Evolutionary conservation across 2,329 filamentous ascomycete genomes (phyloP).

Genomic region (Ophiocordyceps australis): DNA sequence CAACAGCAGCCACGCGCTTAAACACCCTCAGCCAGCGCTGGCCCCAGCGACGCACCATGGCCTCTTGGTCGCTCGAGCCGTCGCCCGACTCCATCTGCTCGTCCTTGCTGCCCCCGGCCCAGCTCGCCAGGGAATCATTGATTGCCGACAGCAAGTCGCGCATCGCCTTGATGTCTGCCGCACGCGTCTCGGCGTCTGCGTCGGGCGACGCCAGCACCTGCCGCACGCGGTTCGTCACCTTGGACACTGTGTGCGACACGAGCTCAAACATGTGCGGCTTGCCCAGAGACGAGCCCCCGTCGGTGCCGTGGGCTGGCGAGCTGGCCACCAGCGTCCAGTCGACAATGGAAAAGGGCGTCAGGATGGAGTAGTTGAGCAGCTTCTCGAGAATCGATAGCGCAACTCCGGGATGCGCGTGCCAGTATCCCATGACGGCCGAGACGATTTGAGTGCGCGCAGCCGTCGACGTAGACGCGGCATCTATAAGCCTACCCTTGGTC

Average conservation of each 20-base stretch:
- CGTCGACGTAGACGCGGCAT: conserved; percentile 57
- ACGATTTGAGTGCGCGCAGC: conserved; percentile 76
- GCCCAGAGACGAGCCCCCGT: conserved; percentile 48
- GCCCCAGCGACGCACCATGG: conserved; percentile 62
- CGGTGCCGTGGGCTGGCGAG: conserved; percentile 26
- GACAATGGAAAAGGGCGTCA: conserved; percentile 69
- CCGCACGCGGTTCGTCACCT: conserved; percentile 73
- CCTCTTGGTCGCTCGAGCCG: conserved; percentile 36
- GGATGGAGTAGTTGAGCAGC: conserved; percentile 89
- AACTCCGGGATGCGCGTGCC: conserved; percentile 80
- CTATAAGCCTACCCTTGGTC: conserved; percentile 73
- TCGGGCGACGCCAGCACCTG: conserved; percentile 53
- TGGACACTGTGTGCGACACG: conserved; percentile 71
- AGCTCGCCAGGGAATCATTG: conserved; percentile 56
- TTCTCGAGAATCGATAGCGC: conserved; percentile 91
- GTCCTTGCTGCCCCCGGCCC: conserved; percentile 58
- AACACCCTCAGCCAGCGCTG: conserved; percentile 78
- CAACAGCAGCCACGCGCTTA: conserved; percentile 62
- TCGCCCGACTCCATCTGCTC: conserved; percentile 54
- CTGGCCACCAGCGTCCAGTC: conserved; percentile 67
- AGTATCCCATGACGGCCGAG: conserved; percentile 78
- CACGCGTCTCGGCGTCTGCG: conserved; percentile 46
- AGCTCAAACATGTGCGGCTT: conserved; percentile 75
- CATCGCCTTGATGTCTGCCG: conserved; percentile 55
- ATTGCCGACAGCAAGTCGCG: conserved; percentile 65